Percentiles rank a stretch among this genome's conserved stretches.
phyloP scores from a whole-genome alignment of 768 basidiomycete genomes.

The Phanerochaete sordida region DNA sequence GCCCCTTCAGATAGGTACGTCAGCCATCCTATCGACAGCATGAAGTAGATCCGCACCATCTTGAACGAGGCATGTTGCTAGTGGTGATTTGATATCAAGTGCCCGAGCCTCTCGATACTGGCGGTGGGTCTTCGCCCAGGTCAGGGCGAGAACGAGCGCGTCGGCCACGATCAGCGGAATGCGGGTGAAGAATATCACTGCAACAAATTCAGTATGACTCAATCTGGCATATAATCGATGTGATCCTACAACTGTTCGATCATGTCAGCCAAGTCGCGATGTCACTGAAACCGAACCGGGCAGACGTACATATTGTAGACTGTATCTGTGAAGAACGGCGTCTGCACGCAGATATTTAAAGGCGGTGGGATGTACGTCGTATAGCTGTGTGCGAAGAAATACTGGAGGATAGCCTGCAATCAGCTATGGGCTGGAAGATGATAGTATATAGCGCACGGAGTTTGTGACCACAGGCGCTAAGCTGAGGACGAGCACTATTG shows the following conservation, averaged over 20 bases:
- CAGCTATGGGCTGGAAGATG: too few species aligned
- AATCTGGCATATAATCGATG: too few species aligned
- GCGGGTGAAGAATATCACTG: neutral
- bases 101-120: neutral
- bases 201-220: too few species aligned
- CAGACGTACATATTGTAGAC: neutral
- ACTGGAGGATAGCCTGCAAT: too few species aligned
- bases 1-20: neutral
- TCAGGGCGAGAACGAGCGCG: neutral
- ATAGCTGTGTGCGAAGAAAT: neutral
- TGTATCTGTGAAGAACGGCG: neutral
- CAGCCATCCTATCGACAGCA: neutral
- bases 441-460: neutral
- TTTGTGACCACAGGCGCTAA: neutral
- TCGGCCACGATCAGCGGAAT: neutral
- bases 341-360: too few species aligned
- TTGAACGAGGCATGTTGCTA: neutral
- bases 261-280: too few species aligned
- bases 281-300: too few species aligned
- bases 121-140: neutral
- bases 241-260: neutral
- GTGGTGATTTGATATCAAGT: neutral
- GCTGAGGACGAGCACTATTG: neutral
- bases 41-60: neutral
- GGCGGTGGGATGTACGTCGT: neutral